Conservation (phyloP, 352 stramenopile genomes). For the Phytopythium montanum region DNA sequence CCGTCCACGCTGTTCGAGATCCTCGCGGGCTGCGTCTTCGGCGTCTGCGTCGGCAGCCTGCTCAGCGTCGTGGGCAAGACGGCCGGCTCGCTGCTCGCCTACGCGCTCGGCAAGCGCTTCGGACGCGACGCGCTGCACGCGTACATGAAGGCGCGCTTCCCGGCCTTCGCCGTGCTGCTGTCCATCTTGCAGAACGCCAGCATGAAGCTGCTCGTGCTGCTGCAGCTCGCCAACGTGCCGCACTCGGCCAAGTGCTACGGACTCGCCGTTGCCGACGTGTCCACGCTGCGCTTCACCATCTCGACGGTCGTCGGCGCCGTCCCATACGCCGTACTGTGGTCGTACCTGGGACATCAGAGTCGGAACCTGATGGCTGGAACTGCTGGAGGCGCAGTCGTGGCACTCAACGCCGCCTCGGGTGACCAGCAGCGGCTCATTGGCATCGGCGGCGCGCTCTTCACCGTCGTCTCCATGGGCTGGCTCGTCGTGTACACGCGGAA, state of each 20-base stretch:
- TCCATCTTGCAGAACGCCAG: constrained; percentile 53
- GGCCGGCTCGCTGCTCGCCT: constrained; percentile 55
- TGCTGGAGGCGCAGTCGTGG: constrained; percentile 9
- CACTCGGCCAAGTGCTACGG: constrained; percentile 74
- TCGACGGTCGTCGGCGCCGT: constrained; percentile 53
- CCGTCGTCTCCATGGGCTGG: constrained; percentile 38
- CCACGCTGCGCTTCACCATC: constrained; percentile 43
- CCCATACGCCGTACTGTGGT: constrained; percentile 56
- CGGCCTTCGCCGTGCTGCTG: constrained; percentile 40
- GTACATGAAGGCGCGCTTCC: constrained; percentile 62
- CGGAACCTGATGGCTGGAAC: constrained; percentile 32
- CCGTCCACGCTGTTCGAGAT: constrained; percentile 66
- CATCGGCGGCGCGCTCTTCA: constrained; percentile 28
- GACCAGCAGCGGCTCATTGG: constrained; percentile 27
- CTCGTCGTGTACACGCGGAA: constrained; percentile 49
- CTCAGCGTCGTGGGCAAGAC: constrained; percentile 64
- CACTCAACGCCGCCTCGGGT: constrained; percentile 15
- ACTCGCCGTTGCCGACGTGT: constrained; percentile 62
- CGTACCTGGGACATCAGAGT: constrained; percentile 59
- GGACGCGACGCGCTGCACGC: constrained; percentile 40
- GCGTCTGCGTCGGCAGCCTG: constrained; percentile 36
- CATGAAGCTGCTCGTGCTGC: constrained; percentile 68
- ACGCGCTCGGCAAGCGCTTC: constrained; percentile 51
- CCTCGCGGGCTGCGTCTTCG: constrained; percentile 60
- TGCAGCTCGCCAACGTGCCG: constrained; percentile 72